Conservation (phyloP, 495 filamentous ascomycete genomes). For the Tuber magnatum region DNA sequence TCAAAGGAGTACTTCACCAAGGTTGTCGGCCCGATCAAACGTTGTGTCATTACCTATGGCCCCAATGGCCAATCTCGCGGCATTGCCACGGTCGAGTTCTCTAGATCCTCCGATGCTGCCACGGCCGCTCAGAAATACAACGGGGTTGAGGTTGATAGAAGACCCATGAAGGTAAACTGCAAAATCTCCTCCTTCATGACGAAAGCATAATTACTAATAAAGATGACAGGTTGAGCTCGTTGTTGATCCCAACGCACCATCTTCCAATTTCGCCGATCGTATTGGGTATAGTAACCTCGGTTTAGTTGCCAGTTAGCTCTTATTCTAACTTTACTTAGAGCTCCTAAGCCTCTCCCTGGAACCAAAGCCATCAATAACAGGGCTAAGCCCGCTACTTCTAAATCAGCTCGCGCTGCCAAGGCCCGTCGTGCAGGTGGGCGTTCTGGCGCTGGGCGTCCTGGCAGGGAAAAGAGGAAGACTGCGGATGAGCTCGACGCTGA, state of each 20-base stretch:
- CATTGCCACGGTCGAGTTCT: conserved; percentile 73
- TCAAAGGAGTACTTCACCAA: conserved; percentile 90
- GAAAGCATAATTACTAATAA: conserved; percentile 32
- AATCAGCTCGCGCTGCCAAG: conserved; percentile 43
- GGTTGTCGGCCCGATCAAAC: conserved; percentile 82
- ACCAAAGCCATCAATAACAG: conserved; percentile 40
- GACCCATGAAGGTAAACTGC: conserved; percentile 72
- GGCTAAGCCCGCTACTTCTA: conserved; percentile 67
- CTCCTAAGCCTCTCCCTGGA: conserved; percentile 54
- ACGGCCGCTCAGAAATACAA: conserved; percentile 77
- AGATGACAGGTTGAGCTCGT: conserved; percentile 73
- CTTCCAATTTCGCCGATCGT: conserved; percentile 68
- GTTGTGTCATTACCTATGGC: conserved; percentile 80
- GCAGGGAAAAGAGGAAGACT: conserved; percentile 65
- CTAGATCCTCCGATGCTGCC: conserved; percentile 64
- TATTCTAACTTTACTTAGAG: conserved; percentile 43
- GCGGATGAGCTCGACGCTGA: conserved; percentile 87
- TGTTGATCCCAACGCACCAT: conserved; percentile 62
- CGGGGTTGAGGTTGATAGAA: conserved; percentile 77
- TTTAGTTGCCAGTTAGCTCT: conserved; percentile 18
- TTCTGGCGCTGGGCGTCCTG: conserved; percentile 34
- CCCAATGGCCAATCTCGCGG: conserved; percentile 86
- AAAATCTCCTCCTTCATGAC: not conserved
- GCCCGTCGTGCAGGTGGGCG: conserved; percentile 54
- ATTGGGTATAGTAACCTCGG: conserved; percentile 56